phyloP scores from a whole-genome alignment of 2,329 filamentous ascomycete genomes.

The Capronia americana region DNA sequence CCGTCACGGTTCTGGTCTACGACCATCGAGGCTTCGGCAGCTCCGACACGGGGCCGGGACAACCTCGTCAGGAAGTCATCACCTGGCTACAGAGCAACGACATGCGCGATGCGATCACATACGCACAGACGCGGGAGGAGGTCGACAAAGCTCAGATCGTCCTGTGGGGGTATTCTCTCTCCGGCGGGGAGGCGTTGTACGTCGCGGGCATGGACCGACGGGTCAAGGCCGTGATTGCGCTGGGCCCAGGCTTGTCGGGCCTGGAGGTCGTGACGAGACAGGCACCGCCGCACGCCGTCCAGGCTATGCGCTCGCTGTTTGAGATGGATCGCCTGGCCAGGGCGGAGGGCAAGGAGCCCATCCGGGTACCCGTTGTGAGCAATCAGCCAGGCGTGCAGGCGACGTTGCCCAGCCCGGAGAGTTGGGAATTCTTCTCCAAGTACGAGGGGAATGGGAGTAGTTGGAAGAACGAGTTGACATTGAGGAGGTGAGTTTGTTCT shows the following conservation, averaged over 20 bases:
- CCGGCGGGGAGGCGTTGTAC: slow-evolving; percentile 47
- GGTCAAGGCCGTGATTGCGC: slow-evolving; percentile 49
- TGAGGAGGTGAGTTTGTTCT: slow-evolving; percentile 40
- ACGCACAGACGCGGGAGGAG: slow-evolving; percentile 37
- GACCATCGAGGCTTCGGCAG: slow-evolving; percentile 44
- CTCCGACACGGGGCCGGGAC: slow-evolving; percentile 44
- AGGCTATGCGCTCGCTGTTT: slow-evolving; percentile 39
- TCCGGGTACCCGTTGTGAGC: slow-evolving; percentile 43
- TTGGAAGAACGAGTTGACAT: slow-evolving; percentile 51
- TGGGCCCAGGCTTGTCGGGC: slow-evolving; percentile 45
- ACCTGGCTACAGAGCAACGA: slow-evolving; percentile 45
- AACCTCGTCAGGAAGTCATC: slow-evolving; percentile 45
- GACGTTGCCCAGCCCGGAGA: slow-evolving; percentile 46
- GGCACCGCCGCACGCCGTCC: slow-evolving; percentile 42
- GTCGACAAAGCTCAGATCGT: slow-evolving; percentile 43
- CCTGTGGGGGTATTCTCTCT: slow-evolving; percentile 50
- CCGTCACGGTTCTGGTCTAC: slow-evolving; percentile 41
- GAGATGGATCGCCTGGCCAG: slow-evolving; percentile 41
- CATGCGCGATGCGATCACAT: slow-evolving; percentile 48
- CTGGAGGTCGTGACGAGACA: slow-evolving; percentile 44
- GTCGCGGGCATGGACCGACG: slow-evolving; percentile 50
- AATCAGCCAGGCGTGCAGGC: slow-evolving; percentile 41
- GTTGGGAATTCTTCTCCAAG: slow-evolving; percentile 44
- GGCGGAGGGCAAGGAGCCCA: slow-evolving; percentile 42
- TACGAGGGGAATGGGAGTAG: slow-evolving; percentile 44